Base-by-base conservation (phyloP, 2,329 filamentous ascomycete species). In the Aspergillus chevalieri region DNA sequence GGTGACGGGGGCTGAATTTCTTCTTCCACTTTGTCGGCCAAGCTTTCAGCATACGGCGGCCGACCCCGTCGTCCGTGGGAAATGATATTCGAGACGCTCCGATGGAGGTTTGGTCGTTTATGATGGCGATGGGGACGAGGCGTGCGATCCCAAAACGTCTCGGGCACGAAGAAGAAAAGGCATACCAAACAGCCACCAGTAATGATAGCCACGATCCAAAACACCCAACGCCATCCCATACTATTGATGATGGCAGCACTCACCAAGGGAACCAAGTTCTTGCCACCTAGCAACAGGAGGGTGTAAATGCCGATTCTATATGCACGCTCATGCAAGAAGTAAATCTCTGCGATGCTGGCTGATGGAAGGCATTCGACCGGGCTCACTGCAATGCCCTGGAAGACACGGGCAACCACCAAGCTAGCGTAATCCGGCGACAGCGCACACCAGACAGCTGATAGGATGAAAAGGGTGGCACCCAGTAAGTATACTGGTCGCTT, bases 241-340 rank as follows among this genome's bases (percentile, higher is more conserved):
- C 78, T 75, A 53, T 90, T 76, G 39, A 96, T 94, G 52, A 97
- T 83, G 19, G 78, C 88, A 7, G 92, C 92, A 65, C 89, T 94
- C 21, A 94, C 84, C 21, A 96, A 73, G 0, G 92, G 92, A 4
- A 95, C 78, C 54, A 97, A 66, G 59, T 96, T 97, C 76, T 96
- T 96, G 45, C 91, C 90, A 12, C 91, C 88, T 0, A 97, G 79
- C 10, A 97, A 77, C 5, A 97, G 75, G 17, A 97, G 72, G 0
- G 91, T 96, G 65, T 97, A 97, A 21, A 97, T 90, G 8, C 93
- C 93, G 42, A 97, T 83, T 4, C 92, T 85, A 65, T 91, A 97
- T 0, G 92, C 92, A 52, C 92, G 80, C 71, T 97, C 92, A 61
- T 97, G 92, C 17, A 97, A 76, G 64, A 95, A 96, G 74, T 91